Conservation (phyloP, 768 basidiomycete species). For the Saitozyma sp. region DNA sequence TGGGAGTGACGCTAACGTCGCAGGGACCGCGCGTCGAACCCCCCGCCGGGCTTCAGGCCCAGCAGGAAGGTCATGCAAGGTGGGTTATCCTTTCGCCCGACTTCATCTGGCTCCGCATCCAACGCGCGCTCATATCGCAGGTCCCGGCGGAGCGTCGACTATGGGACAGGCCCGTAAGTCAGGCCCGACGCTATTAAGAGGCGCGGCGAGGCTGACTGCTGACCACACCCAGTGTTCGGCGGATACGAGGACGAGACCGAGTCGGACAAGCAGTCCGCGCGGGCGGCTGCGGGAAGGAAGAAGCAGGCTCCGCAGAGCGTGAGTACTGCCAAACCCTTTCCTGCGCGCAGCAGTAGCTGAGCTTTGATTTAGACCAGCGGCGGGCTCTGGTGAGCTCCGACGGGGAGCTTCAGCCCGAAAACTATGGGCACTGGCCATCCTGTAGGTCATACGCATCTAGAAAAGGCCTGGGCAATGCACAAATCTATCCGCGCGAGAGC, state of each 20-base stretch:
- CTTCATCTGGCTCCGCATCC: not conserved
- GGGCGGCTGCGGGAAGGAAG: constrained; percentile 29
- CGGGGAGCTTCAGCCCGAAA: too few species aligned
- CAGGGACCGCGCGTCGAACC: constrained; percentile 24
- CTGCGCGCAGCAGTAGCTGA: not conserved
- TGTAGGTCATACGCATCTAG: too few species aligned
- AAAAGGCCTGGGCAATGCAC: too few species aligned
- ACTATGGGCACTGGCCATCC: too few species aligned
- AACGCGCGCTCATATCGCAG: constrained; percentile 14
- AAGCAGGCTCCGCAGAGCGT: constrained; percentile 28
- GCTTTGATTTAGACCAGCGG: not conserved
- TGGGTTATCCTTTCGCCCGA: constrained; percentile 10
- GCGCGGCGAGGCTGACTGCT: not conserved
- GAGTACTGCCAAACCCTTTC: not conserved
- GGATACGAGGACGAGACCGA: constrained; percentile 42
- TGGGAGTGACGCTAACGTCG: not conserved
- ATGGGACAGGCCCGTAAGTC: constrained; percentile 42
- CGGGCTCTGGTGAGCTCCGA: too few species aligned
- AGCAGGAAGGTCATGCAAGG: constrained; percentile 49
- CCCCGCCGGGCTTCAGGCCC: constrained; percentile 40
- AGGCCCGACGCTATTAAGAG: not conserved
- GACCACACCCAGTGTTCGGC: constrained; percentile 34
- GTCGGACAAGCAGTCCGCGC: constrained; percentile 21
- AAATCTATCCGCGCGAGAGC: too few species aligned
- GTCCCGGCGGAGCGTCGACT: constrained; percentile 38